Base-by-base conservation (phyloP, 1,284 basidiomycete species). In the Marasmius sp. region DNA sequence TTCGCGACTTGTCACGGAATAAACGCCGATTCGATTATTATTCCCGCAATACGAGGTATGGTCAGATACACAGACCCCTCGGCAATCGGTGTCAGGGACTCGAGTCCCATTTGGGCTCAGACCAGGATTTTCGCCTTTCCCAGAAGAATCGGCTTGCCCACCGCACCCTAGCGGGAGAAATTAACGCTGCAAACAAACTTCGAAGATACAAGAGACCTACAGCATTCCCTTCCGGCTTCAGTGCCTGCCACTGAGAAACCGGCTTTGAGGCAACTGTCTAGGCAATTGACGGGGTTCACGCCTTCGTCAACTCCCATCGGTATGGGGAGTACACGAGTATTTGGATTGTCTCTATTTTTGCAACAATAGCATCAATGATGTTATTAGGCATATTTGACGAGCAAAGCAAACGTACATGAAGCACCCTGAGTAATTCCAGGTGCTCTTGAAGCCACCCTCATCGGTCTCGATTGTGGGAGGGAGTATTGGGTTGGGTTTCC, bases 221-320 rank as follows among this genome's bases (percentile, higher is more conserved):
- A 80, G 63, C 78, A 80, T 66, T 80, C 78, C 47, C 71, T 75
- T 6, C 76, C 76, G 59, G 74, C 71, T 66, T 80, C 78, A 37
- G 78, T 62, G 41, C 77, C 78, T 0, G 77, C 76, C 34, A 68
- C 68, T 6, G 65, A 55, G 63, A 72, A 77, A 22, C 66, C 72
- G 12, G 75, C 69, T 34, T 75, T 70, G 61, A 74, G 71, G 61
- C 78, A 80, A 9, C 75, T 75, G 38, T 75, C 74, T 5, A 73
- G 74, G 65, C 77, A 80, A 0, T 75, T 75, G 61, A 75, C 73
- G 36, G 76, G 72, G 22, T 74, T 78, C 16, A 77, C 77, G 16
- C 78, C 78, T 20, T 70, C 68, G 4, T 77, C 76, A 38, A 80
- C 72, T 60, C 74, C 74, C 37, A 78, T 70, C 1, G 73, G 72